Conservation (phyloP, 2,329 filamentous ascomycete species). For the Xylaria sp. region DNA sequence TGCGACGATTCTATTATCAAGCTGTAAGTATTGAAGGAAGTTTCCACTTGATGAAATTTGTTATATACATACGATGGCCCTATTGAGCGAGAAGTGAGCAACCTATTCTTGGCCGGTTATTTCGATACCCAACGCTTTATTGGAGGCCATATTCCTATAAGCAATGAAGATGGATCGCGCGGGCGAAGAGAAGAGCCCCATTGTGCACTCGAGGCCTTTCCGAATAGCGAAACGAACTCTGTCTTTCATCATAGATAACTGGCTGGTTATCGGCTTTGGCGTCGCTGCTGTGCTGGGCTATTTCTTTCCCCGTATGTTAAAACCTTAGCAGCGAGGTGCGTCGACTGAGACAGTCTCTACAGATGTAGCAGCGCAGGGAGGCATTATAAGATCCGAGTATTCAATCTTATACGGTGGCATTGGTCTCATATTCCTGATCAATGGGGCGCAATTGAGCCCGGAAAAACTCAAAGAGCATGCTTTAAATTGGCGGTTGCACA, state of each 20-base stretch:
- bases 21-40: background rate
- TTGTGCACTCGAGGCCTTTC: slow-evolving; percentile 16
- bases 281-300: slow-evolving; percentile 49
- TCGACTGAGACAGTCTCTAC: slow-evolving; percentile 10
- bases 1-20: background rate
- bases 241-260: slow-evolving; percentile 46
- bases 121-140: background rate
- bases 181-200: background rate
- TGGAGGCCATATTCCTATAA: background rate
- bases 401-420: slow-evolving; percentile 76
- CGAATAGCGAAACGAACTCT: slow-evolving; percentile 36
- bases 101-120: background rate
- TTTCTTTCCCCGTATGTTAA: slow-evolving; percentile 58
- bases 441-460: slow-evolving; percentile 74
- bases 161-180: slow-evolving; percentile 7
- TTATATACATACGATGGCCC: background rate
- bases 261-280: slow-evolving; percentile 49
- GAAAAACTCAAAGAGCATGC: slow-evolving; percentile 70
- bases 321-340: background rate
- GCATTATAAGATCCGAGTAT: slow-evolving; percentile 64
- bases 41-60: background rate
- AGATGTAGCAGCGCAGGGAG: slow-evolving; percentile 62
- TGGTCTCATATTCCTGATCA: slow-evolving; percentile 76
- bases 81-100: background rate
- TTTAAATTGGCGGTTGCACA: slow-evolving; percentile 74